Evolutionary conservation across 176 grass and related monocot genomes (phyloP).

Genomic region (Dendrocalamus sinicus): DNA sequence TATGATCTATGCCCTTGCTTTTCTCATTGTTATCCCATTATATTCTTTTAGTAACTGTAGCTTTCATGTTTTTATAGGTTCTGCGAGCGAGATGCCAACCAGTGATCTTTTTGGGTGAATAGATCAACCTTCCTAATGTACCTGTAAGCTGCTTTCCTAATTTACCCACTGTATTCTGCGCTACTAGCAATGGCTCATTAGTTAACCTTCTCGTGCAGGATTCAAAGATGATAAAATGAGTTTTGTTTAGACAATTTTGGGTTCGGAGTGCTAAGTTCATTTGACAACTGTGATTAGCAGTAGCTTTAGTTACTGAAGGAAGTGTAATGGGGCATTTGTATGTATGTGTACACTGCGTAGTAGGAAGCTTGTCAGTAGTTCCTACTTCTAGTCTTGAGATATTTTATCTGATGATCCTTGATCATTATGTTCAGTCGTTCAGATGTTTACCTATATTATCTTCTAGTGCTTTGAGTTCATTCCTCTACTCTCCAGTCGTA

Average conservation of each 20-base stretch:
- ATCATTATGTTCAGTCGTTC: constrained; percentile 2
- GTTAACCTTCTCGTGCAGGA: constrained; percentile 3
- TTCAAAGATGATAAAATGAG: background rate
- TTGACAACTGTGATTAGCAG: background rate
- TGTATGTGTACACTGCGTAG: background rate
- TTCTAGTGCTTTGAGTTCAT: background rate
- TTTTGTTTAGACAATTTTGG: background rate
- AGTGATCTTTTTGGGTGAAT: background rate
- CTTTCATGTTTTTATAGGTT: background rate
- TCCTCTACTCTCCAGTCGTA: background rate
- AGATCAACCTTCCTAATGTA: background rate
- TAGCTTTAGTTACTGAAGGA: constrained; percentile 23
- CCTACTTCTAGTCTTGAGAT: constrained; percentile 24
- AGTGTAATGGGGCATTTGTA: constrained; percentile 21
- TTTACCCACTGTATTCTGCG: background rate
- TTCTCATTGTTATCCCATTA: background rate
- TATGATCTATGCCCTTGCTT: constrained; percentile 25
- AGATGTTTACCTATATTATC: background rate
- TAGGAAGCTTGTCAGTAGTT: constrained; percentile 8
- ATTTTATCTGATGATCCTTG: background rate
- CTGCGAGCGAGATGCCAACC: background rate
- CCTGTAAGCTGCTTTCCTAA: constrained; percentile 25
- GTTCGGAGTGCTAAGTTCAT: background rate
- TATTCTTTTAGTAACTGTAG: background rate
- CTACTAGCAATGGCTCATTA: background rate